Conservation (phyloP, 1,284 basidiomycete species). For the Vanrija sp. region DNA sequence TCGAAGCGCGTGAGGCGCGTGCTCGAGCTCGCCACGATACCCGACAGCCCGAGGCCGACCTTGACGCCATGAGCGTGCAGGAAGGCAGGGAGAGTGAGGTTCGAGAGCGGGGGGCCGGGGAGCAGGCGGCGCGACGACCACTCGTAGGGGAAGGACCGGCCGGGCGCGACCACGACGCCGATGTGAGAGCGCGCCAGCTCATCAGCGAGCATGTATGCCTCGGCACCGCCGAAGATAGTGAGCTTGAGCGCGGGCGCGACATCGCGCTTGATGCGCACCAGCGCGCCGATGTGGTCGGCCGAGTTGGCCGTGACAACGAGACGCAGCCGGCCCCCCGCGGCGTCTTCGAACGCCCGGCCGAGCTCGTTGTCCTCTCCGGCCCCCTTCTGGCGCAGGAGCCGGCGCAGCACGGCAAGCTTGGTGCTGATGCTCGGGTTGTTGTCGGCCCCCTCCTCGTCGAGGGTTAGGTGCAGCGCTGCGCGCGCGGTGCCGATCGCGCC, state of each 20-base stretch:
- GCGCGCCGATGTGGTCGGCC: slow-evolving; percentile 69
- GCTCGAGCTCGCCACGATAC: slow-evolving; percentile 60
- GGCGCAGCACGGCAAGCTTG: slow-evolving; percentile 66
- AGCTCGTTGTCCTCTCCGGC: slow-evolving; percentile 43
- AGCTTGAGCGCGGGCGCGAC: slow-evolving; percentile 55
- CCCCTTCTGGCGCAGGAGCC: slow-evolving; percentile 53
- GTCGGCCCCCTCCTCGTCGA: slow-evolving; percentile 50
- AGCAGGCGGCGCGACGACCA: slow-evolving; percentile 70
- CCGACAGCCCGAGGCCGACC: slow-evolving; percentile 63
- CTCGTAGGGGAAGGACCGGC: slow-evolving; percentile 59
- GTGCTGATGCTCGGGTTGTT: slow-evolving; percentile 59
- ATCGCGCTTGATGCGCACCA: slow-evolving; percentile 69
- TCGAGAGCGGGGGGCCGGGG: slow-evolving; percentile 69
- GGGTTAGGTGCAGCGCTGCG: slow-evolving; percentile 66
- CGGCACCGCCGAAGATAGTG: slow-evolving; percentile 66
- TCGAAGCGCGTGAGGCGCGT: slow-evolving; percentile 68
- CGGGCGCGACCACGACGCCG: slow-evolving; percentile 66
- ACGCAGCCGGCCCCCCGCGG: slow-evolving; percentile 60
- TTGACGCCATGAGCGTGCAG: slow-evolving; percentile 65
- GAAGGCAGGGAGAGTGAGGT: slow-evolving; percentile 60
- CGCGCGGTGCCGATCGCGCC: slow-evolving; percentile 66
- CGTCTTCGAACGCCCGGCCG: slow-evolving; percentile 58
- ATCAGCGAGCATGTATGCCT: slow-evolving; percentile 63
- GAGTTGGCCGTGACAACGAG: slow-evolving; percentile 66
- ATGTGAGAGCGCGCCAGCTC: slow-evolving; percentile 66